These are phyloP conservation scores for Penicillium manginii DNA, from an alignment of 495 filamentous ascomycete species.

Conservation along the genomic window DNA sequence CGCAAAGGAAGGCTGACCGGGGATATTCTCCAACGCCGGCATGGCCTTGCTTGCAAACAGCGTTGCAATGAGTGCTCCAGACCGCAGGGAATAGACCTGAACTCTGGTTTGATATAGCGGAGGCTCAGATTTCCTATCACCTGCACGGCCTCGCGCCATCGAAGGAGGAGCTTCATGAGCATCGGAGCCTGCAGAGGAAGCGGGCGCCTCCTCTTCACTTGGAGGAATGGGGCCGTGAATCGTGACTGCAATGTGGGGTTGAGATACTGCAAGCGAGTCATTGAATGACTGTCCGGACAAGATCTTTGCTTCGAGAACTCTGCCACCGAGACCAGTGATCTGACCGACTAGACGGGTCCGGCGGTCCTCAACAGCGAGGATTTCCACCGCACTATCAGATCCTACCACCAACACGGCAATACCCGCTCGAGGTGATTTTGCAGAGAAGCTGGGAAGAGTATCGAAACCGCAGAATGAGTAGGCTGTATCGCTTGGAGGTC, in stretches of 20 bases:
- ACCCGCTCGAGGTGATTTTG: conserved; percentile 51
- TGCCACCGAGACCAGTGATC: conserved; percentile 74
- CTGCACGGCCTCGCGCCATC: conserved; percentile 25
- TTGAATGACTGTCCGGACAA: conserved; percentile 57
- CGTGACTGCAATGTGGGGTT: conserved; percentile 73
- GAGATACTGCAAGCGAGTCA: conserved; percentile 44
- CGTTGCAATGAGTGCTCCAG: conserved; percentile 66
- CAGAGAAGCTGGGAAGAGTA: conserved; percentile 54
- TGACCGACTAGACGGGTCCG: conserved; percentile 66
- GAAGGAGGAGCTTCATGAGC: conserved; percentile 39
- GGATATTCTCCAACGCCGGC: conserved; percentile 46
- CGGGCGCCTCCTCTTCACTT: conserved; percentile 37
- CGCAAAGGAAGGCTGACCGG: conserved; percentile 46
- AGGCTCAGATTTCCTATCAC: conserved; percentile 38
- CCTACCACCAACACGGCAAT: conserved; percentile 76
- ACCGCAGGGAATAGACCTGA: conserved; percentile 79
- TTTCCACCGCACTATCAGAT: conserved; percentile 72
- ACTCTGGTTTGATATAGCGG: conserved; percentile 79
- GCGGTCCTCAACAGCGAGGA: conserved; percentile 69
- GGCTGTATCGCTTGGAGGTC: conserved; percentile 54
- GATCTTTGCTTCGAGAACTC: conserved; percentile 81
- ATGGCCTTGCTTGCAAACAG: conserved; percentile 63
- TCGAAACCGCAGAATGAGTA: conserved; percentile 85
- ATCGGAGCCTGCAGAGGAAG: conserved; percentile 44
- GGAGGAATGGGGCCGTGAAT: conserved; percentile 70